phyloP scores from a whole-genome alignment of 2,329 filamentous ascomycete genomes.

The Fusarium sp. region DNA sequence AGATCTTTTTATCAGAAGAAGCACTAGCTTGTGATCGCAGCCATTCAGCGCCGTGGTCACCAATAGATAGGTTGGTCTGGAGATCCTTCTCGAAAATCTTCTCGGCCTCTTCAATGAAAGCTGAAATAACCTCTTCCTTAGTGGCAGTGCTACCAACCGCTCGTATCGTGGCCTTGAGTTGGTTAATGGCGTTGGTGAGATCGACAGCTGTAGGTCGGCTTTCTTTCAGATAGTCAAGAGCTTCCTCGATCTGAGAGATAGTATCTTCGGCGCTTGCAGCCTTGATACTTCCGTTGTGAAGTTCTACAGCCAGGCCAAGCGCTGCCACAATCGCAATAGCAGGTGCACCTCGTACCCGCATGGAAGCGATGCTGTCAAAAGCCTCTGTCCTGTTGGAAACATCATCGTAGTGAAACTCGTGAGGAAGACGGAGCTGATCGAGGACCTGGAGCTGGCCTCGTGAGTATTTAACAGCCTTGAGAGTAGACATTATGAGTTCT shows the following conservation, averaged over 20 bases:
- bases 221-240: constrained; percentile 86
- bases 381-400: constrained; percentile 79
- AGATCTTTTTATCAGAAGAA: constrained; percentile 65
- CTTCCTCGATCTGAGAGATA: constrained; percentile 78
- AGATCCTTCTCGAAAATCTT: constrained; percentile 89
- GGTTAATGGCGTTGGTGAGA: constrained; percentile 86
- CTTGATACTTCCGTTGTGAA: constrained; percentile 66
- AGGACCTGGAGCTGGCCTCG: constrained; percentile 80
- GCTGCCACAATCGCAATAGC: constrained; percentile 98
- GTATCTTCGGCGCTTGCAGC: constrained; percentile 66
- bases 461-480: constrained; percentile 83
- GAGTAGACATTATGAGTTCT: constrained; percentile 61
- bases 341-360: constrained; percentile 84
- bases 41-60: constrained; percentile 85
- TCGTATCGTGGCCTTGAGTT: constrained; percentile 76
- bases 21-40: constrained; percentile 71
- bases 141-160: constrained; percentile 58
- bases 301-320: constrained; percentile 86
- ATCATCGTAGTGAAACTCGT: constrained; percentile 82
- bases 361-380: constrained; percentile 84
- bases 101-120: constrained; percentile 85
- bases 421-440: constrained; percentile 85
- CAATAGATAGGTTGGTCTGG: constrained; percentile 87
- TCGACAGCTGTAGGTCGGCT: constrained; percentile 96
- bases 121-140: constrained; percentile 68